phyloP scores from a whole-genome alignment of 108 stramenopile species.

The Stephanodiscus minutulus region DNA sequence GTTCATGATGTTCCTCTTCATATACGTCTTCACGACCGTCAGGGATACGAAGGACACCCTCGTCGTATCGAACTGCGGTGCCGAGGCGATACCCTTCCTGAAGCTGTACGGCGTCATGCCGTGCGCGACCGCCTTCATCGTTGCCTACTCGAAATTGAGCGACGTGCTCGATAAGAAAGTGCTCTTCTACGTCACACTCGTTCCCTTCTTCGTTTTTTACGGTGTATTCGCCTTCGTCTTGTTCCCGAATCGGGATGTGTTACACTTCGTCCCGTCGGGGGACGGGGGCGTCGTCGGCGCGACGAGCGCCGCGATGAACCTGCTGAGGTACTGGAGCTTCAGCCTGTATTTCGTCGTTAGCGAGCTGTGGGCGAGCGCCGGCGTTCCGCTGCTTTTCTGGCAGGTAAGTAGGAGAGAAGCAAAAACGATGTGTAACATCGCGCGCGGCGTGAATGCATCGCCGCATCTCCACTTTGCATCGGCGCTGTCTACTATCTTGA shows the following conservation, averaged over 20 bases:
- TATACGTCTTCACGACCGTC: slow-evolving; percentile 81
- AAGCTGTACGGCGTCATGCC: slow-evolving; percentile 66
- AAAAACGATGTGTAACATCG: too few relatives aligned
- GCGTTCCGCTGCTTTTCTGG: slow-evolving; percentile 56
- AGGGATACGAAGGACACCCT: slow-evolving; percentile 84
- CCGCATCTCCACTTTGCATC: too few relatives aligned
- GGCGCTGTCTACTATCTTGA: too few relatives aligned
- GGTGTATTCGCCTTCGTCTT: slow-evolving; percentile 63
- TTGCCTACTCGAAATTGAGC: slow-evolving; percentile 59
- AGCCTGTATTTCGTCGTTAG: slow-evolving; percentile 54
- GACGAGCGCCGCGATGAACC: slow-evolving; percentile 29
- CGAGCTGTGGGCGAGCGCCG: slow-evolving; percentile 56
- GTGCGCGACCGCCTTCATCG: slow-evolving; percentile 45
- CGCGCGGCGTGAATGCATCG: too few relatives aligned
- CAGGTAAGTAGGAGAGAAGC: slow-evolving; percentile 32
- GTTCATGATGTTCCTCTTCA: slow-evolving; percentile 75
- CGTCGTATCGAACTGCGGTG: slow-evolving; percentile 78
- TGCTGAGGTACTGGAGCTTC: slow-evolving; percentile 53
- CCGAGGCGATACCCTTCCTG: slow-evolving; percentile 76
- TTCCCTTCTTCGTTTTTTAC: slow-evolving; percentile 77
- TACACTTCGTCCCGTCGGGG: slow-evolving; percentile 49
- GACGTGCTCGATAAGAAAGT: slow-evolving; percentile 46
- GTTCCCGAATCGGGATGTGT: slow-evolving; percentile 60
- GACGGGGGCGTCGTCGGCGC: slow-evolving; percentile 32
- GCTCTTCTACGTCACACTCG: slow-evolving; percentile 62